Evolutionary conservation across 805 yeast species (phyloP).

Genomic region (Candida sakaeoensis): DNA sequence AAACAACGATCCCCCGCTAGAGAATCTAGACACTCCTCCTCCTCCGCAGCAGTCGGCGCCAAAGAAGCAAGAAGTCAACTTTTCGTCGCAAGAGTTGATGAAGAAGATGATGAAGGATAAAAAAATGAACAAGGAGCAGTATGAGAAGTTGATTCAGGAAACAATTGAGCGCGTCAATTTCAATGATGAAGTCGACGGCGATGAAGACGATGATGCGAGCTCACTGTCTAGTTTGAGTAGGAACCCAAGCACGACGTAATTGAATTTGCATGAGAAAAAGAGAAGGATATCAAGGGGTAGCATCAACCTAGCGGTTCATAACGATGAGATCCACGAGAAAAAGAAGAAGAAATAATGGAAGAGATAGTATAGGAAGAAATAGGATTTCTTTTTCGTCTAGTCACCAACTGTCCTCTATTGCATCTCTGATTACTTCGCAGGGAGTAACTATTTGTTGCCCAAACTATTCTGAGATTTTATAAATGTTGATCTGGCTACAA

Average conservation of each 20-base stretch:
- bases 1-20: slow-evolving; percentile 19
- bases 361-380: not conserved
- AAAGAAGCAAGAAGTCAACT: not conserved
- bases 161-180: slow-evolving; percentile 28
- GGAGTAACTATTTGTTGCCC: too few species aligned
- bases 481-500: too few species aligned
- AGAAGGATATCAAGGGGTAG: slow-evolving; percentile 29
- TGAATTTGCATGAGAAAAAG: slow-evolving; percentile 12
- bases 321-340: not conserved
- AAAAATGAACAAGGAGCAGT: slow-evolving; percentile 29
- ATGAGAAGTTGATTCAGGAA: slow-evolving; percentile 28
- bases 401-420: too few species aligned
- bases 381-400: too few species aligned
- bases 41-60: not conserved
- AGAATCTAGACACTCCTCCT: not conserved
- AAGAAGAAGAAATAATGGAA: slow-evolving; percentile 3
- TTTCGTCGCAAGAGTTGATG: slow-evolving; percentile 24
- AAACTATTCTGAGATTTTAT: too few species aligned
- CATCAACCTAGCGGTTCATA: slow-evolving; percentile 13
- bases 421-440: too few species aligned
- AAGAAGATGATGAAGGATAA: slow-evolving; percentile 34
- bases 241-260: slow-evolving; percentile 7
- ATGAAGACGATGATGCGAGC: slow-evolving; percentile 11
- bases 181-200: slow-evolving; percentile 37
- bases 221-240: slow-evolving; percentile 5